These are phyloP conservation scores for Clonostachys sp. DNA, from an alignment of 2,329 filamentous ascomycete species.

Conservation along the genomic window DNA sequence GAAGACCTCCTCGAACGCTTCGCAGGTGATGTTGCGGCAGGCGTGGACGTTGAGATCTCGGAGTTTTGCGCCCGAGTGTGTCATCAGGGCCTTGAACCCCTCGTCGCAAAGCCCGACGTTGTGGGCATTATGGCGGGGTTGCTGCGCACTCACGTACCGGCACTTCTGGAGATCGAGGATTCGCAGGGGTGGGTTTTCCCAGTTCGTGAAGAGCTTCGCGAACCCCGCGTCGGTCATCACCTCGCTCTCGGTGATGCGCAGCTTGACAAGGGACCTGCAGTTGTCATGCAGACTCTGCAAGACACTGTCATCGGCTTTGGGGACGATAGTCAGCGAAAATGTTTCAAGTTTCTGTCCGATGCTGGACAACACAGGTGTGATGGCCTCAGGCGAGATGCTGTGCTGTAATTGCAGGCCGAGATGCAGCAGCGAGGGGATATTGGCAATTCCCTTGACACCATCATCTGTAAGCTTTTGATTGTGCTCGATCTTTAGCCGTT, in stretches of 20 bases:
- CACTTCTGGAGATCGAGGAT: conserved; percentile 74
- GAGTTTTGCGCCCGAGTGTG: conserved; percentile 68
- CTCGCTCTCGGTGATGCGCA: conserved; percentile 77
- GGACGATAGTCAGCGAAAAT: conserved; percentile 69
- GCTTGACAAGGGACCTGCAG: conserved; percentile 66
- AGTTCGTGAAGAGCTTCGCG: conserved; percentile 65
- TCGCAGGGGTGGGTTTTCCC: conserved; percentile 68
- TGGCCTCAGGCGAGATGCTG: conserved; percentile 39
- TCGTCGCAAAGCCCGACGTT: conserved; percentile 69
- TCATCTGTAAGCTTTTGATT: conserved; percentile 69
- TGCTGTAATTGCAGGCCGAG: conserved; percentile 67
- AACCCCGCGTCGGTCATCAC: conserved; percentile 73
- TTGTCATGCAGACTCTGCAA: conserved; percentile 66
- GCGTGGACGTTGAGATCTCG: conserved; percentile 72
- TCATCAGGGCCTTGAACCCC: conserved; percentile 79
- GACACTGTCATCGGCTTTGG: conserved; percentile 62
- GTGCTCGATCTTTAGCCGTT: conserved; percentile 73
- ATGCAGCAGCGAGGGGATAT: conserved; percentile 63
- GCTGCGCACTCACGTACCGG: conserved; percentile 68
- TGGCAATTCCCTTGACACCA: conserved; percentile 61
- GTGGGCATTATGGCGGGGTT: conserved; percentile 60
- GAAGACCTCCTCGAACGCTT: conserved; percentile 74
- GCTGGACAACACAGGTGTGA: conserved; percentile 51
- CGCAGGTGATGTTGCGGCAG: conserved; percentile 73
- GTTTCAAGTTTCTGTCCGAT: conserved; percentile 68